Conservation (phyloP, 2,329 filamentous ascomycete species). For the Microdochium nivale region DNA sequence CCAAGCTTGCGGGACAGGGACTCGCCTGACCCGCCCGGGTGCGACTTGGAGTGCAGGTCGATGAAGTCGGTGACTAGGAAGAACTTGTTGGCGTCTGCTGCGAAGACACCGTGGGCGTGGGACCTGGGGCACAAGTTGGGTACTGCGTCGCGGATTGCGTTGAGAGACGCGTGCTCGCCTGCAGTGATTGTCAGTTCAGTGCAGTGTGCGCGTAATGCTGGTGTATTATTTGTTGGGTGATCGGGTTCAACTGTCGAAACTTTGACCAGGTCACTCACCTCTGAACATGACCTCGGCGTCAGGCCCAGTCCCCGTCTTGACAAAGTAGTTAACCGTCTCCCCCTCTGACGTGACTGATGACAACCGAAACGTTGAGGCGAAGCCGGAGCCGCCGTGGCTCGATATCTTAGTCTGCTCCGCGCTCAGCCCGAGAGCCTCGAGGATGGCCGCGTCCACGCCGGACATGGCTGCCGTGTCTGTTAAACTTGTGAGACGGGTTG, state of each 20-base stretch:
- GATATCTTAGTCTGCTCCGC: slow-evolving; percentile 43
- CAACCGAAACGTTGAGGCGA: slow-evolving; percentile 57
- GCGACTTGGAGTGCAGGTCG: slow-evolving; percentile 41
- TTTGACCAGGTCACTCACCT: too few species aligned
- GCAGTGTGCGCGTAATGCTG: too few species aligned
- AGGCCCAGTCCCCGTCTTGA: slow-evolving; percentile 58
- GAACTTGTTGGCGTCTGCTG: slow-evolving; percentile 37
- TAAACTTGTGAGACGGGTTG: too few species aligned
- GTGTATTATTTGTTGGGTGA: too few species aligned
- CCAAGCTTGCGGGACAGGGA: slow-evolving; percentile 71
- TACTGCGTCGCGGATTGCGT: slow-evolving; percentile 65
- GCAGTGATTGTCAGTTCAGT: neutral
- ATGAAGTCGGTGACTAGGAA: slow-evolving; percentile 76
- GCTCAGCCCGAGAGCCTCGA: slow-evolving; percentile 51
- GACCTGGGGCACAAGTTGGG: slow-evolving; percentile 69
- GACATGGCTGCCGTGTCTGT: neutral
- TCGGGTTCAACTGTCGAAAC: too few species aligned
- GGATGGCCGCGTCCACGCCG: slow-evolving; percentile 52
- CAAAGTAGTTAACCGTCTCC: slow-evolving; percentile 51
- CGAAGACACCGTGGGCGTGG: slow-evolving; percentile 59
- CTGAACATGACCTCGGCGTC: slow-evolving; percentile 61
- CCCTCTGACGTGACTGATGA: slow-evolving; percentile 33
- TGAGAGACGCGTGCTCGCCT: slow-evolving; percentile 79
- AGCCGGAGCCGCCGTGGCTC: slow-evolving; percentile 58
- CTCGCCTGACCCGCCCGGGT: slow-evolving; percentile 33